A percentile compares a stretch with the other conserved stretches of the same genome.
Conservation (phyloP, 73 alveolate species). For the Diophrys sp. region DNA sequence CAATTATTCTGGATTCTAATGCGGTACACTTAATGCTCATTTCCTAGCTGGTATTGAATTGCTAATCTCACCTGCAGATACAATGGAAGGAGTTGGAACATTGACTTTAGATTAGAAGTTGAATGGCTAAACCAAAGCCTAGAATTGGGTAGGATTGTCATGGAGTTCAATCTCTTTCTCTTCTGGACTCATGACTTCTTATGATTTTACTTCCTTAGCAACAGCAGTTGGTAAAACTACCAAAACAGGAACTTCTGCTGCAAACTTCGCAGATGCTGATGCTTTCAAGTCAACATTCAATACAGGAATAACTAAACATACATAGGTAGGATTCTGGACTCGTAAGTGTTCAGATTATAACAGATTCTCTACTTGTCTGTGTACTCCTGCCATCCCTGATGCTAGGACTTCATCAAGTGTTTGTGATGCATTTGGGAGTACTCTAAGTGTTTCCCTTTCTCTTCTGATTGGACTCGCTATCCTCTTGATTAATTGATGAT, state of each 20-base stretch:
- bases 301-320: neutral
- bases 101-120: too few relatives aligned
- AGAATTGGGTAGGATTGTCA: neutral
- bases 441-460: too few relatives aligned
- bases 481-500: too few relatives aligned
- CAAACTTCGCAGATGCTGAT: neutral
- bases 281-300: neutral
- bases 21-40: neutral
- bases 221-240: neutral
- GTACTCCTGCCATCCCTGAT: neutral
- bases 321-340: neutral
- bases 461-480: too few relatives aligned
- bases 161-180: neutral
- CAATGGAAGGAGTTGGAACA: too few relatives aligned
- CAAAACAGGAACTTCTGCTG: too few relatives aligned
- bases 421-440: too few relatives aligned
- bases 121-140: too few relatives aligned
- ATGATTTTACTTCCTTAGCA: neutral
- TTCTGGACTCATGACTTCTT: neutral
- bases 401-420: neutral
- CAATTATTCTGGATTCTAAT: neutral
- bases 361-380: neutral
- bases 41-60: too few relatives aligned
- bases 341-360: neutral
- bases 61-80: too few relatives aligned